Base-by-base conservation (phyloP, 495 filamentous ascomycete genomes). In the Tuber umbilicatum region DNA sequence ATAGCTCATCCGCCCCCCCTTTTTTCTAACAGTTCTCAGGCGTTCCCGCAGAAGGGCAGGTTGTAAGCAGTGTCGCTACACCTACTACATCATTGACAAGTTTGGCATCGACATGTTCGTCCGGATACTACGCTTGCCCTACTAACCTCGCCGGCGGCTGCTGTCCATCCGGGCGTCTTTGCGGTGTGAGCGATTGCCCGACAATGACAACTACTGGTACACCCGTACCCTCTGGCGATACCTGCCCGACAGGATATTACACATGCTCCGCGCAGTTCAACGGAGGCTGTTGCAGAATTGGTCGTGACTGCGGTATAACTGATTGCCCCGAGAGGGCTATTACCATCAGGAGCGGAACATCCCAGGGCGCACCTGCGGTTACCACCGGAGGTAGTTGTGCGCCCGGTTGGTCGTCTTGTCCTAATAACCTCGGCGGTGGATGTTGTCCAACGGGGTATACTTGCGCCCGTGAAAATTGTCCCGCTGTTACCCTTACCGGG, bases 401-500 rank as follows among this genome's bases (percentile, higher is more conserved):
- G 0, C 83, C 72, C 37, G 93, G 93, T 4, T 97, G 93, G 93
- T 92, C 89, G 73, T 87, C 86, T 60, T 97, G 94, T 78, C 88
- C 88, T 0, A 88, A 88, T 7, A 87, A 85, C 19, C 85, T 85
- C 0, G 87, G 90, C 0, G 93, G 94, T 12, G 90, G 89, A 1
- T 97, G 93, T 80, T 97, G 93, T 86, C 93, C 93, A 5, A 84
- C 75, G 37, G 92, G 91, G 31, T 94, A 89, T 82, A 83, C 74
- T 7, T 97, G 93, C 84, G 93, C 93, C 16, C 83, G 84, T 35
- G 85, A 86, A 35, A 91, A 90, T 81, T 97, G 93, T 42, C 80
- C 80, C 9, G 80, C 79, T 14, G 55, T 80, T 42, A 80, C 78
- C 39, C 23, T 80, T 47, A 68, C 45, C 16, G 70, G 47, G 17